Evolutionary conservation across 2,329 filamentous ascomycete genomes (phyloP), one percentile per base, ranked within the genome.

Genomic region (Xylaria sp.): DNA sequence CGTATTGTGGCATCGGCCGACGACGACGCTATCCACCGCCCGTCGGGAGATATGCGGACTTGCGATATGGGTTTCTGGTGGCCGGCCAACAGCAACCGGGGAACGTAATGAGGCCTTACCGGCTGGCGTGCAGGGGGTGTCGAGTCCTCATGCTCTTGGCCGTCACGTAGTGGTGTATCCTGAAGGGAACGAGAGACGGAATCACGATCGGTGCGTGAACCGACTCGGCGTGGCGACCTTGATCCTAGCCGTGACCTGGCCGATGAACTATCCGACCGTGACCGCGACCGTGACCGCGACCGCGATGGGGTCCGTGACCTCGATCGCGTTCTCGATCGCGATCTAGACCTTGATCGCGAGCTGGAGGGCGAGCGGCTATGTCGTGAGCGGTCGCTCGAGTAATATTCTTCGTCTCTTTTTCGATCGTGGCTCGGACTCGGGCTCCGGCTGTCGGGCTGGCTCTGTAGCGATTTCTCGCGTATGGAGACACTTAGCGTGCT

Each of bases 1-100:
- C 96, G 97, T 76, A 97, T 87, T 7, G 93, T 96, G 61, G 89
- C 91, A 80, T 99, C 96, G 22, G 95, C 93, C 38, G 93, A 97
- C 59, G 91, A 92, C 69, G 92, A 96, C 22, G 96, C 96, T 71
- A 99, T 92, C 89, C 92, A 96, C 36, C 87, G 87, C 5, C 94
- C 93, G 80, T 97, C 91, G 0, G 95, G 96, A 1, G 94, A 97
- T 80, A 97, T 96, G 73, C 92, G 92, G 55, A 97, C 93, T 61
- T 93, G 90, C 1, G 94, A 92, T 1, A 98, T 88, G 25, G 92
- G 90, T 67, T 90, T 89, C 56, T 87, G 85, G 81, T 98, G 95
- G 1, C 94, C 94, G 67, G 85, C 87, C 22, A 97, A 85, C 22
- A 91, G 86, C 70, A 94, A 86, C 60, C 89, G 87, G 38, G 89